Evolutionary conservation across 805 yeast genomes (phyloP), one percentile per base, ranked within the genome.

Genomic region (Saturnispora diversa): DNA sequence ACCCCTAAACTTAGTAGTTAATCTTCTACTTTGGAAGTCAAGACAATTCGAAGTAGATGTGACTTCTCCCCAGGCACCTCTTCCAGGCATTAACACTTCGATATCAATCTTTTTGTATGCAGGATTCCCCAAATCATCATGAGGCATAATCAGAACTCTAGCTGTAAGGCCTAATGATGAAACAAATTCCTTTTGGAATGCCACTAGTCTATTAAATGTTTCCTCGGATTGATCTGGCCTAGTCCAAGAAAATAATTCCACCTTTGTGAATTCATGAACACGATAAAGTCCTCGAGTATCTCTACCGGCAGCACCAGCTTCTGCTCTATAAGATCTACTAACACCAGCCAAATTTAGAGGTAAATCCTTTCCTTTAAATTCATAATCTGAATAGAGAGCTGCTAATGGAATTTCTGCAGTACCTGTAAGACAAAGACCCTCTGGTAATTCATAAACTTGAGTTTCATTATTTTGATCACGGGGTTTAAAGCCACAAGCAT

Each of bases 31-130:
- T 63, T 92, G 98, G 58, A 75, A 92, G 50, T 88, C 97, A 3
- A 86, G 74, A 59, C 98, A 92, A 56, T 88, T 90, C 2, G 97
- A 87, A 1, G 94, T 72, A 22, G 95, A 84, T 1, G 94, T 78
- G 24, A 92, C 69, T 57, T 92, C 98, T 4, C 98, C 98, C 85
- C 94, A 90, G 13, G 55, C 39, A 1, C 85, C 88, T 51, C 96
- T 74, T 2, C 97, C 97, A 0, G 97, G 97, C 97, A 92, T 90
- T 87, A 95, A 85, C 0, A 88, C 95, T 61, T 92, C 98, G 43
- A 88, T 84, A 52, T 92, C 98, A 56, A 78, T 85, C 58, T 92
- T 92, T 54, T 83, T 80, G 60, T 70, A 76, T 0, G 97, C 97
- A 1, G 98, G 95, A 0, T 95, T 80, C 0, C 98, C 98, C 39